Base-by-base conservation (phyloP, 345 rosid species). In the Pugionium dolabratum region DNA sequence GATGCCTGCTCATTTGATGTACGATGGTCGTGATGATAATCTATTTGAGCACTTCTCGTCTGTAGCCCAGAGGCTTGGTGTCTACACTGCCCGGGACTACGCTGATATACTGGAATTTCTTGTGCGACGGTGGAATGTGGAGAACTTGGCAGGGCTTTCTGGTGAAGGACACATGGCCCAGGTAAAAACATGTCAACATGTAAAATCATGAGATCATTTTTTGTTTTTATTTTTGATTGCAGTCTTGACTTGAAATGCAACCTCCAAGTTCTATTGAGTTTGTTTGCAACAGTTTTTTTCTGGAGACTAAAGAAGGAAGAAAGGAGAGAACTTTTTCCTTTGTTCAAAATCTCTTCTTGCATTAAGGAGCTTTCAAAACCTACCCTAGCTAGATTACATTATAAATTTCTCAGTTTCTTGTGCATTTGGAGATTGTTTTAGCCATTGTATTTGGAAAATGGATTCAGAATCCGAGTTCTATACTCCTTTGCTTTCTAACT, bases 1-100 rank as follows among this genome's bases (percentile, higher is more conserved):
- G 0, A 83, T 81, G 87, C 87, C 87, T 26, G 84, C 84, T 47
- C 83, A 79, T 72, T 49, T 82, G 66, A 82, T 82, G 83, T 75
- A 79, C 1, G 85, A 83, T 72, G 85, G 87, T 8, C 69, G 47
- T 0, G 87, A 83, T 50, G 79, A 77, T 39, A 62, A 79, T 48
- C 72, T 81, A 4, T 83, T 79, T 48, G 80, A 81, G 5, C 73
- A 81, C 33, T 83, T 79, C 54, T 77, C 85, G 1, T 72, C 82
- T 1, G 87, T 83, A 48, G 83, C 83, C 0, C 85, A 81, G 70
- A 74, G 82, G 39, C 83, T 81, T 48, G 85, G 85, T 29, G 80
- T 83, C 62, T 83, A 83, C 73, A 83, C 87, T 9, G 83, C 82
- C 5, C 75, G 35, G 58, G 86, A 83, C 75, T 83, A 82, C 48